These are phyloP conservation scores for Spergularia bocconei DNA, from an alignment of 148 eudicot species.

Conservation along the genomic window DNA sequence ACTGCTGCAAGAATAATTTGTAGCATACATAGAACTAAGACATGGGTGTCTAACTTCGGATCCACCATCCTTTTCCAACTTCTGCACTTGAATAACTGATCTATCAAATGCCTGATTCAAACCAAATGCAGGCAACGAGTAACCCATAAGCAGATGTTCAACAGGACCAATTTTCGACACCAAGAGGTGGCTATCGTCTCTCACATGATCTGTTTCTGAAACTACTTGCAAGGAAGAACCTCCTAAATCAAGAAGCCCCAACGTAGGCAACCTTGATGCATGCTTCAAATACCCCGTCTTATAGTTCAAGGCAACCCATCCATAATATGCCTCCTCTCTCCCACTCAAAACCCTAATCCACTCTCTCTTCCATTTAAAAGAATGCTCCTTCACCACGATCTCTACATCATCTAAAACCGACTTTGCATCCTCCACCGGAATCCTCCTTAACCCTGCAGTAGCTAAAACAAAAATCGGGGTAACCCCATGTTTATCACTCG, in stretches of 20 bases:
- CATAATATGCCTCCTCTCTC: slow-evolving; percentile 83
- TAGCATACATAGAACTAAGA: slow-evolving; percentile 43
- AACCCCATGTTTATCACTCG: slow-evolving; percentile 38
- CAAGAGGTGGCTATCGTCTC: slow-evolving; percentile 35
- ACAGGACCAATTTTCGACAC: slow-evolving; percentile 46
- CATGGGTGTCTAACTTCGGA: slow-evolving; percentile 73
- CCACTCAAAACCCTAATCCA: slow-evolving; percentile 86
- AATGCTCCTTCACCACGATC: slow-evolving; percentile 43
- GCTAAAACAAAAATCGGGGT: slow-evolving; percentile 69
- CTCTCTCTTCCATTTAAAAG: slow-evolving; percentile 44
- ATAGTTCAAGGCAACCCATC: slow-evolving; percentile 82
- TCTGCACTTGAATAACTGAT: slow-evolving; percentile 47
- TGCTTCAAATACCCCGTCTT: slow-evolving; percentile 53
- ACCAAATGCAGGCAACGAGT: slow-evolving; percentile 71
- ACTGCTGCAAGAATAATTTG: slow-evolving; percentile 58
- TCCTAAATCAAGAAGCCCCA: slow-evolving; percentile 85
- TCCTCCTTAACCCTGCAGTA: slow-evolving; percentile 78
- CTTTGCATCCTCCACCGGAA: slow-evolving; percentile 33
- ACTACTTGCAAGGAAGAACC: slow-evolving; percentile 89
- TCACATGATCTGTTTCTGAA: slow-evolving; percentile 33
- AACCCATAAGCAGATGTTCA: slow-evolving; percentile 53
- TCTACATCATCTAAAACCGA: slow-evolving; percentile 58
- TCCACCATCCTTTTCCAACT: slow-evolving; percentile 32
- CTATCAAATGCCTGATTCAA: slow-evolving; percentile 78
- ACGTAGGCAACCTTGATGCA: slow-evolving; percentile 35